phyloP scores from a whole-genome alignment of 495 filamentous ascomycete genomes.

The Podospora tetraspora region DNA sequence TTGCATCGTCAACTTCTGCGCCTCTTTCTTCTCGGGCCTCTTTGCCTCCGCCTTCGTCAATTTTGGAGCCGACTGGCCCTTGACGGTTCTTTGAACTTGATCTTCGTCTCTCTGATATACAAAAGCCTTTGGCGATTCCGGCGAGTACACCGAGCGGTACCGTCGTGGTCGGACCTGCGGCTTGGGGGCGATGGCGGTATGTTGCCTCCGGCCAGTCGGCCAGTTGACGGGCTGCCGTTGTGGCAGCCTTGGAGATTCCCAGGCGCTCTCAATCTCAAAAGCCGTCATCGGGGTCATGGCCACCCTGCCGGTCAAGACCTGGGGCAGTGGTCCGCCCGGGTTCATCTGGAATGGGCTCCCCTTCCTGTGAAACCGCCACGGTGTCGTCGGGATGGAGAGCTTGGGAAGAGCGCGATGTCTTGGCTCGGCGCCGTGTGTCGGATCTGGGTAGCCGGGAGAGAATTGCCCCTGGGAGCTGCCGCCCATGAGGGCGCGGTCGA shows the following conservation, averaged over 20 bases:
- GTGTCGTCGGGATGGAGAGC: constrained; percentile 15
- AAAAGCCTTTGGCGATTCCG: constrained; percentile 11
- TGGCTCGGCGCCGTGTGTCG: background rate
- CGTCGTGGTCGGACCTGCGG: background rate
- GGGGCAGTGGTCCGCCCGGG: constrained; percentile 12
- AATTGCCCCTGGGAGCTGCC: constrained; percentile 6
- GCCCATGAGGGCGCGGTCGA: constrained; percentile 22
- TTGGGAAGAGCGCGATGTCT: constrained; percentile 9
- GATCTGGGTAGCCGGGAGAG: background rate
- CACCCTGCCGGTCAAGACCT: constrained; percentile 23
- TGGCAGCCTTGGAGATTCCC: background rate
- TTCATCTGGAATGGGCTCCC: constrained; percentile 22
- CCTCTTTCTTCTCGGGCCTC: background rate
- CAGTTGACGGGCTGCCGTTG: constrained; percentile 2
- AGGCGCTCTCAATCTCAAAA: constrained; percentile 14
- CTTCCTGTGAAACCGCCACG: constrained; percentile 21
- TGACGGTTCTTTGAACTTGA: background rate
- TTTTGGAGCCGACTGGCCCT: background rate
- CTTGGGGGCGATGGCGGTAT: background rate
- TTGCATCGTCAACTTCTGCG: background rate
- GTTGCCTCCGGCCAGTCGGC: constrained; percentile 12
- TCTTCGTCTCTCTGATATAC: background rate
- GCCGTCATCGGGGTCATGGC: constrained; percentile 30
- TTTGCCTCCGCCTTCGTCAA: background rate
- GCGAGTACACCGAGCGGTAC: constrained; percentile 9